Conservation (phyloP, 805 yeast genomes). For the Gaillardinia entomophila region DNA sequence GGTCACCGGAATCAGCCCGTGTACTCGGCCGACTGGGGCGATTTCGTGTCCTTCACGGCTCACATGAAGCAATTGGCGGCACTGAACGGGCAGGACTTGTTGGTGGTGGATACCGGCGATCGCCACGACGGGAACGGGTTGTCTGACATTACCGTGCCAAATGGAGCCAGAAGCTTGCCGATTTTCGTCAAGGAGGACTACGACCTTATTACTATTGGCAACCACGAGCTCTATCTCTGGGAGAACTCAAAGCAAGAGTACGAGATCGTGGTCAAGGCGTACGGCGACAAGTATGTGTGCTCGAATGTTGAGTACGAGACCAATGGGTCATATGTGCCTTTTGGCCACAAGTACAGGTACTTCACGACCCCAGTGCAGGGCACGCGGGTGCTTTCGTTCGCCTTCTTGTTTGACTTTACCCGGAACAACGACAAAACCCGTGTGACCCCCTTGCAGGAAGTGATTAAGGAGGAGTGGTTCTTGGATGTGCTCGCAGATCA, state of each 20-base stretch:
- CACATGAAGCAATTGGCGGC: conserved; percentile 45
- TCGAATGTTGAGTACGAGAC: conserved; percentile 63
- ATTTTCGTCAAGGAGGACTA: conserved; percentile 62
- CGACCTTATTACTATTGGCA: conserved; percentile 81
- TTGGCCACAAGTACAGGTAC: conserved; percentile 63
- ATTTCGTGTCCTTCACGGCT: conserved; percentile 62
- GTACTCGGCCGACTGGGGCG: conserved; percentile 90
- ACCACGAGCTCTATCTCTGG: conserved; percentile 78
- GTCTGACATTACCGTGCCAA: conserved; percentile 70
- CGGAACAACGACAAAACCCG: conserved; percentile 53
- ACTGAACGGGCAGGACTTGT: conserved; percentile 49
- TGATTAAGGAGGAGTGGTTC: conserved; percentile 59
- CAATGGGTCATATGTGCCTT: conserved; percentile 45
- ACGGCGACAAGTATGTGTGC: conserved; percentile 60
- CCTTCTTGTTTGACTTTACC: conserved; percentile 73
- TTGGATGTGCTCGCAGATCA: conserved; percentile 29
- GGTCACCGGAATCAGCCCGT: conserved; percentile 79
- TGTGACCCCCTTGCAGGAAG: conserved; percentile 57
- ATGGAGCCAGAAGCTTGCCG: conserved; percentile 58
- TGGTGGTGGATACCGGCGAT: conserved; percentile 86
- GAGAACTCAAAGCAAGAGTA: conserved; percentile 63
- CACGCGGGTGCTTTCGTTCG: conserved; percentile 57
- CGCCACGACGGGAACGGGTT: conserved; percentile 93
- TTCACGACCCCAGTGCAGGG: conserved; percentile 55
- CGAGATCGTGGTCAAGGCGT: conserved; percentile 50